A percentile compares a stretch with the other conserved stretches of the same genome.
Conservation (phyloP, 2,329 filamentous ascomycete genomes). For the Cladosporium austrohemisphaericum region DNA sequence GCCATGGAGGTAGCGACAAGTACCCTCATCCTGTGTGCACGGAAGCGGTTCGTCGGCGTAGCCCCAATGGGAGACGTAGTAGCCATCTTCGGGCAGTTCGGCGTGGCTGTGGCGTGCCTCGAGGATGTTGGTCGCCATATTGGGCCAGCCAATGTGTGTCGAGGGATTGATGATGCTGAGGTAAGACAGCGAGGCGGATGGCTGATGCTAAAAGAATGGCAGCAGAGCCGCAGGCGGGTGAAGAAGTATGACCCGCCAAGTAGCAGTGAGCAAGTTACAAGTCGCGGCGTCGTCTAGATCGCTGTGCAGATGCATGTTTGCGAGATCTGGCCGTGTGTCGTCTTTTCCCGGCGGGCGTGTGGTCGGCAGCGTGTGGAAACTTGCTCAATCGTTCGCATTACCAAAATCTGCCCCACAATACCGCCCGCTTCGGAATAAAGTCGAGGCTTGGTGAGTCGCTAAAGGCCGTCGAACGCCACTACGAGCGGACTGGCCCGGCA, state of each 20-base stretch:
- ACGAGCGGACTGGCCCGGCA: too few species aligned
- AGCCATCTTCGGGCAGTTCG: slow-evolving; percentile 6
- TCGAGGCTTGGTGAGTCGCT: too few species aligned
- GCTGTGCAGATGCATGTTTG: not conserved
- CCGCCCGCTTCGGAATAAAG: too few species aligned
- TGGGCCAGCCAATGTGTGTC: slow-evolving; percentile 14
- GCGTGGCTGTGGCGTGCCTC: slow-evolving; percentile 8
- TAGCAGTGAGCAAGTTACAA: slow-evolving; percentile 11
- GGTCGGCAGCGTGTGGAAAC: not conserved
- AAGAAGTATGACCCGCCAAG: slow-evolving; percentile 7
- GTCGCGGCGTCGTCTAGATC: slow-evolving; percentile 5
- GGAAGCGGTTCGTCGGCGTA: slow-evolving; percentile 53
- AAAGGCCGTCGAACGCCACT: too few species aligned
- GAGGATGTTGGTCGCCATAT: slow-evolving; percentile 5
- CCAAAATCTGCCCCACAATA: not conserved
- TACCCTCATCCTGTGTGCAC: slow-evolving; percentile 55
- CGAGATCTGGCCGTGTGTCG: slow-evolving; percentile 5
- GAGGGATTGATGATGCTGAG: not conserved
- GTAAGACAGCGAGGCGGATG: not conserved
- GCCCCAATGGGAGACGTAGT: slow-evolving; percentile 49
- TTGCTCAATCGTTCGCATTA: slow-evolving; percentile 5
- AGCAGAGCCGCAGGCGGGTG: not conserved
- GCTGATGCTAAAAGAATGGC: not conserved
- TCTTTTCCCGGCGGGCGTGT: not conserved
- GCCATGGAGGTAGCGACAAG: slow-evolving; percentile 56